These are phyloP conservation scores for Pachysandra terminalis DNA, from an alignment of 164 flowering plant genomes.

Conservation along the genomic window DNA sequence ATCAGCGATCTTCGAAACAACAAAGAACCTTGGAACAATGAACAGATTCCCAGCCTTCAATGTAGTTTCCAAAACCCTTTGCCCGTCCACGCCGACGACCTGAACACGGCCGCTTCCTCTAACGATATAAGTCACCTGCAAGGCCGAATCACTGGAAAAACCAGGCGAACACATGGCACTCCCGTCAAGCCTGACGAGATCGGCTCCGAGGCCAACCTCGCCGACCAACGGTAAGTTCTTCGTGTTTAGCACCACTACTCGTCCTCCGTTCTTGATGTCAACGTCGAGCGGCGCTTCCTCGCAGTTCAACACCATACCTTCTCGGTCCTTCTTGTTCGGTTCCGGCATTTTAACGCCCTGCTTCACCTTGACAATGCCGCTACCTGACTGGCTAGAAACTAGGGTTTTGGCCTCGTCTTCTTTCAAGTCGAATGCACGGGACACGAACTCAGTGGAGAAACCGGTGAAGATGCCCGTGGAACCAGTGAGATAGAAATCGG, in stretches of 20 bases:
- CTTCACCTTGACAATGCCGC: slow-evolving; percentile 55
- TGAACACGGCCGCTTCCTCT: slow-evolving; percentile 82
- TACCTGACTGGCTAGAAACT: slow-evolving; percentile 42
- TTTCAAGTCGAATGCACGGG: slow-evolving; percentile 69
- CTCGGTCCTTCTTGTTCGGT: slow-evolving; percentile 46
- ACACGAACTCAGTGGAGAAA: slow-evolving; percentile 71
- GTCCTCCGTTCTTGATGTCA: slow-evolving; percentile 65
- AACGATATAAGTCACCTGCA: slow-evolving; percentile 77
- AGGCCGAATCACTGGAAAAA: slow-evolving; percentile 84
- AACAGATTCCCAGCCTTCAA: slow-evolving; percentile 63
- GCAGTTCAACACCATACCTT: slow-evolving; percentile 68
- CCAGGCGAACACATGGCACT: slow-evolving; percentile 89
- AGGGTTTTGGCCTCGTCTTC: slow-evolving; percentile 46
- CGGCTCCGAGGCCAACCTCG: slow-evolving; percentile 84
- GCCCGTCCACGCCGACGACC: slow-evolving; percentile 71
- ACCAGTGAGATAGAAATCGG: slow-evolving; percentile 66
- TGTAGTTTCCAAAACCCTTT: slow-evolving; percentile 51
- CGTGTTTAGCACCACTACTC: slow-evolving; percentile 70
- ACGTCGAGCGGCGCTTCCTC: slow-evolving; percentile 78
- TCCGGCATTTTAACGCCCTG: slow-evolving; percentile 41
- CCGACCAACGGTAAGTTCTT: slow-evolving; percentile 77
- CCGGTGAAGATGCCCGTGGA: slow-evolving; percentile 71
- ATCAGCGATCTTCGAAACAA: slow-evolving; percentile 67
- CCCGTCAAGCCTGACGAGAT: slow-evolving; percentile 73
- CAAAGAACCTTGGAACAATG: slow-evolving; percentile 79